phyloP scores from a whole-genome alignment of 805 yeast species.

The Candida maesae region DNA sequence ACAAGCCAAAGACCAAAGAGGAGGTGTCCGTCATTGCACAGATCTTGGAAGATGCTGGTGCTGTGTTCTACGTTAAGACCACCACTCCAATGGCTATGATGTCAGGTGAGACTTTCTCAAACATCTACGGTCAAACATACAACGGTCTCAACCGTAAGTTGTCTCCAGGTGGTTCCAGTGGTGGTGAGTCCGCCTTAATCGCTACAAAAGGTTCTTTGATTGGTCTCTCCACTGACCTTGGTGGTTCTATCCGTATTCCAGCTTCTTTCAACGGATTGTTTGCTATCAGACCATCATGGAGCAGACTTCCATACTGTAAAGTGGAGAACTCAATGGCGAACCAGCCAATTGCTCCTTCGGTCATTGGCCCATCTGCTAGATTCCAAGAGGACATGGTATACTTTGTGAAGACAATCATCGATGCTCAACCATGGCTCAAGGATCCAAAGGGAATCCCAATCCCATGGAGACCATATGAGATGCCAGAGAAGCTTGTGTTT shows the following conservation, averaged over 20 bases:
- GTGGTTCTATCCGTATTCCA: conserved; percentile 49
- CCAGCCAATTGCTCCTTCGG: conserved; percentile 50
- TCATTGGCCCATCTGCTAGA: conserved; percentile 45
- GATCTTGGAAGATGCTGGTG: conserved; percentile 44
- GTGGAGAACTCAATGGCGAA: conserved; percentile 24
- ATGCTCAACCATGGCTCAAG: conserved; percentile 36
- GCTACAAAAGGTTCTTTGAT: conserved; percentile 39
- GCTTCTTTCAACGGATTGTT: conserved; percentile 39
- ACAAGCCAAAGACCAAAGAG: conserved; percentile 52
- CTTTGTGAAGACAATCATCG: conserved; percentile 29
- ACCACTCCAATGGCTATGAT: conserved; percentile 47
- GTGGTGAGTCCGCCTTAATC: conserved; percentile 48
- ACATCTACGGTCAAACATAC: conserved; percentile 40
- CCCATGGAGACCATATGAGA: conserved; percentile 26
- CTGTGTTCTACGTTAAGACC: conserved; percentile 52
- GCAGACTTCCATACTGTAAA: conserved; percentile 35
- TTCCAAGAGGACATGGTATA: conserved; percentile 35
- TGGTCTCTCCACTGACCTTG: conserved; percentile 54
- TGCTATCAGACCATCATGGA: conserved; percentile 40
- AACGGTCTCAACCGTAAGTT: conserved; percentile 41
- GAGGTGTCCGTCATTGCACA: conserved; percentile 34
- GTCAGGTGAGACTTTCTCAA: conserved; percentile 42
- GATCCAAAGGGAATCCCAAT: conserved; percentile 38
- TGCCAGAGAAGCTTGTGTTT: conserved; percentile 35
- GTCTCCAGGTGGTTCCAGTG: conserved; percentile 49